phyloP scores from a whole-genome alignment of 208 protist species.

The Acanthamoeba sp. region DNA sequence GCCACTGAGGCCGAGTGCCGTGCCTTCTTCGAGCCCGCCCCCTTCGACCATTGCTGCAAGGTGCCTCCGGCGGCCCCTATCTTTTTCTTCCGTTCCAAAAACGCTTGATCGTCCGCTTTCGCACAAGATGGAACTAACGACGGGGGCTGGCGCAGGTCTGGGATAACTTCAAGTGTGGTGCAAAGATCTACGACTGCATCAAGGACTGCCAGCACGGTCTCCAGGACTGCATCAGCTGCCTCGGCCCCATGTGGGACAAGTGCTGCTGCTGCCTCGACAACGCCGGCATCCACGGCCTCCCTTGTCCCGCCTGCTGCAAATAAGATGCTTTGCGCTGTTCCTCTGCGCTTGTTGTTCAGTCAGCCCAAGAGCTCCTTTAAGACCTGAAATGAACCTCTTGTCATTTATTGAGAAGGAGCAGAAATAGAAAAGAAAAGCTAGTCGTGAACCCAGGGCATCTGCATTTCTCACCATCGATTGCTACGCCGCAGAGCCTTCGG shows the following conservation, averaged over 20 bases:
- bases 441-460: too few species aligned
- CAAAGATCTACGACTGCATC: conserved; percentile 41
- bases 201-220: conserved; percentile 23
- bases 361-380: too few species aligned
- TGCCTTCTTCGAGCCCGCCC: conserved; percentile 47
- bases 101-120: too few species aligned
- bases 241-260: conserved; percentile 53
- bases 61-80: neutral
- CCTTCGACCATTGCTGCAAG: conserved; percentile 60
- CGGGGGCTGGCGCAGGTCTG: neutral
- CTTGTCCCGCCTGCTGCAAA: neutral
- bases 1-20: conserved; percentile 51
- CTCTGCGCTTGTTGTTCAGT: too few species aligned
- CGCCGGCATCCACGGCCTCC: conserved; percentile 50
- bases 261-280: conserved; percentile 65
- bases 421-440: too few species aligned
- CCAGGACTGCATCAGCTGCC: conserved; percentile 24
- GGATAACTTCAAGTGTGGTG: conserved; percentile 48
- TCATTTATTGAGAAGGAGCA: too few species aligned
- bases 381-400: too few species aligned
- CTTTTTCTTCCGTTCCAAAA: neutral
- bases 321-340: neutral
- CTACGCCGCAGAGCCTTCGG: too few species aligned
- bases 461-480: too few species aligned
- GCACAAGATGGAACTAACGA: neutral